These are phyloP conservation scores for Didymella keratinophila DNA, from an alignment of 2,329 filamentous ascomycete genomes.

Conservation along the genomic window DNA sequence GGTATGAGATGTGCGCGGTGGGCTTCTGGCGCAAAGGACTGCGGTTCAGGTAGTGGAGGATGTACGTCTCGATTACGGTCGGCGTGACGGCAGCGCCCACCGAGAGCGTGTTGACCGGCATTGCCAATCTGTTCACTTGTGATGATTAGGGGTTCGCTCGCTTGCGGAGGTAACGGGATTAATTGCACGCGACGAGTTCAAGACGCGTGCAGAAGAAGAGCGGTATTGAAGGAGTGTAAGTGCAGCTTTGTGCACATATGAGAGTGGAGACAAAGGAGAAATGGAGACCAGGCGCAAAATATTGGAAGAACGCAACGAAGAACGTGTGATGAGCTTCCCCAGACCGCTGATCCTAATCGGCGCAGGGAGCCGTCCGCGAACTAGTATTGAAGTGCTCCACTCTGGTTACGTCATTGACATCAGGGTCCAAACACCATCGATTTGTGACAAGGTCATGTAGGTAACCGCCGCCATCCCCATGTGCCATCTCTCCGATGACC, in stretches of 20 bases:
- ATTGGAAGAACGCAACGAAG: background rate
- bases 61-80: constrained; percentile 82
- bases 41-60: constrained; percentile 89
- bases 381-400: constrained; percentile 11
- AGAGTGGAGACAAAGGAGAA: constrained; percentile 3
- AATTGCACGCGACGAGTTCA: constrained; percentile 7
- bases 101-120: constrained; percentile 79
- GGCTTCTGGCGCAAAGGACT: constrained; percentile 79
- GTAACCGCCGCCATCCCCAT: no score
- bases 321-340: constrained; percentile 12
- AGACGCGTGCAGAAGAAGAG: background rate
- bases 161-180: constrained; percentile 20
- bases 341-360: constrained; percentile 10
- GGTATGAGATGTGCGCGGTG: constrained; percentile 90
- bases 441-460: background rate
- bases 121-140: constrained; percentile 35
- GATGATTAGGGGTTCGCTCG: constrained; percentile 12
- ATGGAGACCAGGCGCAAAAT: background rate
- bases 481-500: no score
- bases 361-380: constrained; percentile 14
- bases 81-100: constrained; percentile 86
- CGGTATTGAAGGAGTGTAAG: constrained; percentile 1
- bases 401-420: constrained; percentile 15
- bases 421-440: constrained; percentile 15
- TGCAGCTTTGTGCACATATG: background rate